These are phyloP conservation scores for Jatropha curcas DNA, from an alignment of 345 rosid species.

Conservation along the genomic window DNA sequence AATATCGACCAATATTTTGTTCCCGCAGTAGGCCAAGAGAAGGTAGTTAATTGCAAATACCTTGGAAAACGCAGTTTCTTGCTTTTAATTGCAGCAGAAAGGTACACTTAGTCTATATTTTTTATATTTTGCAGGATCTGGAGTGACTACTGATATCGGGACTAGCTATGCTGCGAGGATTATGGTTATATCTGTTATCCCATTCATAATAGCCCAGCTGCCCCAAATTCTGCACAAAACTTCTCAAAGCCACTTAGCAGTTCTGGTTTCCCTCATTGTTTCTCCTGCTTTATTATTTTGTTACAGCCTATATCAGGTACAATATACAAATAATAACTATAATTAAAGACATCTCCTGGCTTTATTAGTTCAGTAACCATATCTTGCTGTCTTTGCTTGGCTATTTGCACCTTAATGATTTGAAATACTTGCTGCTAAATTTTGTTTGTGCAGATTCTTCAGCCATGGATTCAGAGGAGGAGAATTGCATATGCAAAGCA, in stretches of 20 bases:
- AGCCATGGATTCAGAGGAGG: conserved; percentile 44
- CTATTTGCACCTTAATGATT: not conserved
- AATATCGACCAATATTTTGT: too few relatives aligned
- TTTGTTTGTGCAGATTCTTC: conserved; percentile 28
- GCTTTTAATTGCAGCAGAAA: too few relatives aligned
- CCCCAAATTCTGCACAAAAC: conserved; percentile 24
- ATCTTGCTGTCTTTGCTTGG: not conserved
- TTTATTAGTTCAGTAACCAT: not conserved
- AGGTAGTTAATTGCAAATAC: too few relatives aligned
- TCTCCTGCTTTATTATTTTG: conserved; percentile 25
- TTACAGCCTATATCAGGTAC: conserved; percentile 42
- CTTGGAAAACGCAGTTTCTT: too few relatives aligned
- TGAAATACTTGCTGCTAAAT: not conserved
- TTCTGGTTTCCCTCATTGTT: conserved; percentile 27
- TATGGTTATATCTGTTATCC: conserved; percentile 43
- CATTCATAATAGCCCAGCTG: conserved; percentile 37
- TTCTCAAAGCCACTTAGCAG: conserved; percentile 23
- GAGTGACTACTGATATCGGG: conserved; percentile 42
- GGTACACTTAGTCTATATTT: too few relatives aligned
- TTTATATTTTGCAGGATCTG: conserved; percentile 35
- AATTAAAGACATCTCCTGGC: too few relatives aligned
- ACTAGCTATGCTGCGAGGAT: conserved; percentile 47
- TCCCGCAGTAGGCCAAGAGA: too few relatives aligned
- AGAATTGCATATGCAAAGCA: conserved; percentile 36
- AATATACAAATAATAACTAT: not conserved